Evolutionary conservation across 2,329 filamentous ascomycete genomes (phyloP).

Genomic region (Colletotrichum melonis): DNA sequence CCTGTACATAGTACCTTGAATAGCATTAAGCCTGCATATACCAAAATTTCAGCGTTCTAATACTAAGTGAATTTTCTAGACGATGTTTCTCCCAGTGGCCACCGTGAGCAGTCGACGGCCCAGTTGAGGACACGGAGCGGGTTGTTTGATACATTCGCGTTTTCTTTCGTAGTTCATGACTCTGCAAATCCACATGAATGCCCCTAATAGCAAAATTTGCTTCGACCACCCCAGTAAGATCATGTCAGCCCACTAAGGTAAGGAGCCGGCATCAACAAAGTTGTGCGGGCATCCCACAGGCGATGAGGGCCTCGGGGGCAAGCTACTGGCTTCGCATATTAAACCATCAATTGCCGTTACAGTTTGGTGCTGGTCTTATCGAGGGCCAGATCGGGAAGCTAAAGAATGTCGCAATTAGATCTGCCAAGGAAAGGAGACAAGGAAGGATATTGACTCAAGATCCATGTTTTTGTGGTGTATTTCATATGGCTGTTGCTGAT

Average conservation of each 20-base stretch:
- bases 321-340: not conserved
- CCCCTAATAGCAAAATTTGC: not conserved
- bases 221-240: not conserved
- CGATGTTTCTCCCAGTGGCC: no score
- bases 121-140: not conserved
- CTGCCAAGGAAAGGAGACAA: not conserved
- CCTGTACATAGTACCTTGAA: slow-evolving; percentile 34
- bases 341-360: not conserved
- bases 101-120: not conserved
- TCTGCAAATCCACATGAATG: not conserved
- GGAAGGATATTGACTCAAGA: slow-evolving; percentile 10
- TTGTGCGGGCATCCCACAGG: not conserved
- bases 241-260: not conserved
- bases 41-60: not conserved
- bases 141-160: not conserved
- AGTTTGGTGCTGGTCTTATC: not conserved
- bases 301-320: not conserved
- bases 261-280: not conserved
- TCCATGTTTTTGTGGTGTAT: not conserved
- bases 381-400: not conserved
- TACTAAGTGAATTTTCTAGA: not conserved
- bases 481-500: not conserved
- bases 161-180: not conserved
- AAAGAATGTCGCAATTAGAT: slow-evolving; percentile 9
- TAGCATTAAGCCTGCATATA: slow-evolving; percentile 35